Base-by-base conservation (phyloP, 148 eudicot species). In the Suaeda aralocaspica region DNA sequence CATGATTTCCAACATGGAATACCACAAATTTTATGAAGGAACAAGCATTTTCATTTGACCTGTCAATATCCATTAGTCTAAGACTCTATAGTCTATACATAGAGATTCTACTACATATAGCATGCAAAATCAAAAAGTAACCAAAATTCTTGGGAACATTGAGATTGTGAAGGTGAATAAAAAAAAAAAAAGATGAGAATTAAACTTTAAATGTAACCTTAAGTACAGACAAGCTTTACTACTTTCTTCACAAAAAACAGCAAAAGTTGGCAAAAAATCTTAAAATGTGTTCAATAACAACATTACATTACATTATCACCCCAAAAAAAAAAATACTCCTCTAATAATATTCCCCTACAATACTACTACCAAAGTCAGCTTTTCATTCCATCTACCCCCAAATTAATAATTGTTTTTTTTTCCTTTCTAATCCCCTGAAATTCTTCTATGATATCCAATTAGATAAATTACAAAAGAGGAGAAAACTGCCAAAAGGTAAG, bases 151-250 rank as follows among this genome's bases (percentile, higher is more conserved):
- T 53, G 28, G 58, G 3, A 4, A 51, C 56, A 22, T 8, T 24
- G 58, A 53, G 58, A 53, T 24, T 53, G 0, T 53, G 28, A 53
- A 53, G 58, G 58, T 51, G 5, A 9, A 24, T 22, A 28, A 57
- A 57, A 28, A 33, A 13, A 22, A n/a, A n/a, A n/a, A n/a, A n/a
- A n/a, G n/a, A n/a, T n/a, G n/a, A n/a, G n/a, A n/a, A n/a, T n/a
- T 56, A 26, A 56, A 24, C 41, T 9, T 19, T 13, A 9, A 22
- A 63, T 42, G 48, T 63, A 33, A 60, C 64, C 64, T 63, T 41
- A 22, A 63, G 49, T 63, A 63, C 50, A 63, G 48, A 63, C 67
- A 63, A 41, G 49, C 29, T 63, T 62, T 63, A 63, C 4, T 25
- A 63, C 67, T 63, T 62, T 36, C 8, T 62, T 22, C 41, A 31